Conservation (phyloP, 805 yeast genomes). For the Starmerella roubikii region DNA sequence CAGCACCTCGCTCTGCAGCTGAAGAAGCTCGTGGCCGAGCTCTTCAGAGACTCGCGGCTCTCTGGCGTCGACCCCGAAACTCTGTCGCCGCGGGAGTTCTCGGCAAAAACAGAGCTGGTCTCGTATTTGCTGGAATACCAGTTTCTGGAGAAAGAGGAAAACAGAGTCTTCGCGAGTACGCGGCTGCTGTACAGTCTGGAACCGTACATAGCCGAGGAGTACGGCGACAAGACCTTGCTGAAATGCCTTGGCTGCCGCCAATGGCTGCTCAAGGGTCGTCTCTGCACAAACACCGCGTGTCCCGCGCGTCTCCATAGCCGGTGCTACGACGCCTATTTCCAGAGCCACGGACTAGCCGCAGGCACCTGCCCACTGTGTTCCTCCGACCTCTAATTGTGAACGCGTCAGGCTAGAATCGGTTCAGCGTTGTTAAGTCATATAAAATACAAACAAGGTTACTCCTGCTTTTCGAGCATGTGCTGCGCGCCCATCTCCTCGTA, state of each 20-base stretch:
- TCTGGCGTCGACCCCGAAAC: slow-evolving; percentile 4
- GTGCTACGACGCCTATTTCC: slow-evolving; percentile 13
- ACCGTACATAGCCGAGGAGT: slow-evolving; percentile 9
- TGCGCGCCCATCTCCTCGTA: slow-evolving; percentile 82
- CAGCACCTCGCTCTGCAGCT: slow-evolving; percentile 6
- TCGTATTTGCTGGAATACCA: background rate
- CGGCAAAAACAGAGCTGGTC: slow-evolving; percentile 4
- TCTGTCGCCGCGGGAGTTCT: slow-evolving; percentile 4
- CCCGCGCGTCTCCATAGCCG: slow-evolving; percentile 12
- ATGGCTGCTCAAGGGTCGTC: slow-evolving; percentile 12
- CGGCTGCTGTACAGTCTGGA: slow-evolving; percentile 11
- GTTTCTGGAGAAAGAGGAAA: background rate
- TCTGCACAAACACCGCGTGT: slow-evolving; percentile 12
- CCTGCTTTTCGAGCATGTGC: slow-evolving; percentile 34
- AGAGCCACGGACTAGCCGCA: background rate
- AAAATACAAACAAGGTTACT: background rate
- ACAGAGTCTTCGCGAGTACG: background rate
- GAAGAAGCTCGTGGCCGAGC: slow-evolving; percentile 10
- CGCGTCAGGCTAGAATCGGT: too few species aligned
- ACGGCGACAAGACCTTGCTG: slow-evolving; percentile 9
- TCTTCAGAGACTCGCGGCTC: slow-evolving; percentile 7
- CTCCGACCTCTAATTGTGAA: background rate
- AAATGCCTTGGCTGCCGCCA: slow-evolving; percentile 15
- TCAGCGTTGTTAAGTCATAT: too few species aligned
- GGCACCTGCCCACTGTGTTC: slow-evolving; percentile 13